Base-by-base conservation (phyloP, 371 early-diverging fungal genomes). In the Haplosporangium sp. region DNA sequence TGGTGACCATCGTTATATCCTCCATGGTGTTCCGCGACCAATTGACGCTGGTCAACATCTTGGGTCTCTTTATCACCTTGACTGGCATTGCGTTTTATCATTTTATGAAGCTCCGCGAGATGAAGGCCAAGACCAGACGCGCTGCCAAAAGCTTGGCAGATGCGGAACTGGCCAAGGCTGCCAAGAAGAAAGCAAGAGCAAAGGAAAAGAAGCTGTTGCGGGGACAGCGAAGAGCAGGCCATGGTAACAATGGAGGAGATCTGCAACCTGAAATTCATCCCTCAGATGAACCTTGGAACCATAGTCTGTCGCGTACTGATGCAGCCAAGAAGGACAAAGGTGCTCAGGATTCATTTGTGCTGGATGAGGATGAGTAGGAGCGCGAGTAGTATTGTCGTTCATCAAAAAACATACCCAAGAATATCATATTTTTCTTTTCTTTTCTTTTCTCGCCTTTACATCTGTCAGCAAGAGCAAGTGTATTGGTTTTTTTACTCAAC, bases 31-130 rank as follows among this genome's bases (percentile, higher is more conserved):
- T 92, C 79, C 85, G 85, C n/a, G 93, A 92, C 69, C 72, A 73
- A 2, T 82, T 91, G 80, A 88, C 91, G 4, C 38, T 83, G 0
- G 74, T 86, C 62, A 92, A 89, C 50, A 71, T 84, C n/a, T 51
- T 85, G 12, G 93, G 93, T 3, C 71, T 92, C 50, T 67, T 90
- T 55, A 79, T 89, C n/a, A 86, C 90, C 23, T 55, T 93, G 36
- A 73, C 84, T 1, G 93, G 92, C 0, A 92, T 93, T 45, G 89
- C 77, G 9, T 56, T 86, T 54, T 89, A 88, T 62, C 85, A 89
- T 29, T 80, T 73, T 38, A 73, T 80, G 80, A 80, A 80, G 38
- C 45, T 73, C 55, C 64, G 73, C 14, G 69, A 80, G 54, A 69
- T 73, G 69, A 73, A 68, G 45, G 59, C 69, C 58, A 73, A 65